Conservation (phyloP, 176 grass and related monocot species). For the Neostapfia colusana region DNA sequence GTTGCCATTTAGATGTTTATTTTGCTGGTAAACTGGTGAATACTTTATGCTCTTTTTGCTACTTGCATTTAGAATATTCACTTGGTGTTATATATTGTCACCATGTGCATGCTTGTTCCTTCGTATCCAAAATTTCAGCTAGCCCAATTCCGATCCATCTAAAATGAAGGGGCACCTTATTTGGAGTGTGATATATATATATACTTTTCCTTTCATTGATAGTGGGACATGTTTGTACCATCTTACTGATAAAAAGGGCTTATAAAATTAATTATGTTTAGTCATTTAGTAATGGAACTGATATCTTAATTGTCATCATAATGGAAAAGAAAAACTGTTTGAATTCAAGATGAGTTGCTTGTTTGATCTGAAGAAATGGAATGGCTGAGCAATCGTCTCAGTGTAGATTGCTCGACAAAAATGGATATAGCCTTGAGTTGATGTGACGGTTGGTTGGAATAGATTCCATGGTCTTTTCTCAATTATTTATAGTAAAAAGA, state of each 20-base stretch:
- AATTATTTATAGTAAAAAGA: slow-evolving; percentile 53
- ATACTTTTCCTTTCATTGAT: neutral
- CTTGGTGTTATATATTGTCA: slow-evolving; percentile 10
- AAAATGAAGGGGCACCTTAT: neutral
- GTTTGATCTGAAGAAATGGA: slow-evolving; percentile 13
- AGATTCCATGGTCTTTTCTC: slow-evolving; percentile 37
- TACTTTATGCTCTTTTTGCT: slow-evolving; percentile 40
- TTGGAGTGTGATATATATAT: neutral
- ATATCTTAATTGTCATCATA: neutral
- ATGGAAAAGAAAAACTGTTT: neutral
- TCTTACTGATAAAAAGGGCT: neutral
- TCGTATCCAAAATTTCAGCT: slow-evolving; percentile 44
- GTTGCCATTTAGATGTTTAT: slow-evolving; percentile 16
- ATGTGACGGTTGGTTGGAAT: slow-evolving; percentile 49
- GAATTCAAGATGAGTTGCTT: slow-evolving; percentile 2
- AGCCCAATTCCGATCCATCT: slow-evolving; percentile 14
- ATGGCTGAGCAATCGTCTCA: neutral
- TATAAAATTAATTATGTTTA: neutral
- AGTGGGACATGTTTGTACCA: neutral
- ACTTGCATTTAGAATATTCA: slow-evolving; percentile 51
- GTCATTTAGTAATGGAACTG: neutral
- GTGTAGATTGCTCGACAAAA: slow-evolving; percentile 13
- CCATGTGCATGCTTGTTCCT: slow-evolving; percentile 41
- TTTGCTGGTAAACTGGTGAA: slow-evolving; percentile 22
- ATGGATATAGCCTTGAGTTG: slow-evolving; percentile 34